phyloP scores from a whole-genome alignment of 768 basidiomycete genomes.

The Hortiboletus campestris region DNA sequence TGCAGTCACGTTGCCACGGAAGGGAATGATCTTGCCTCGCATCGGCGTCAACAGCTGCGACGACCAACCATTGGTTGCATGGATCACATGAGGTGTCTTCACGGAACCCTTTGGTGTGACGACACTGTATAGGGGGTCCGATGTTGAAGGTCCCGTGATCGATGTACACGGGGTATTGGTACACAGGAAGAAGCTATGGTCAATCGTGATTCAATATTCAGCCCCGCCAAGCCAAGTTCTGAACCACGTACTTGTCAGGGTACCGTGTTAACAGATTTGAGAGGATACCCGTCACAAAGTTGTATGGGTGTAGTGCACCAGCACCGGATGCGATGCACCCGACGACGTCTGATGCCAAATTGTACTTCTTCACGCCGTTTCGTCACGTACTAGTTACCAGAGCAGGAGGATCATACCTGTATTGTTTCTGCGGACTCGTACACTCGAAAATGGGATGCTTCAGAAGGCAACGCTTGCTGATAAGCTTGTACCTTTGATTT shows the following conservation, averaged over 20 bases:
- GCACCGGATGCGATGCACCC: constrained; percentile 56
- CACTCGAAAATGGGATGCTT: constrained; percentile 36
- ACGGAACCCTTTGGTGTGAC: constrained; percentile 60
- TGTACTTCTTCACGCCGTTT: constrained; percentile 39
- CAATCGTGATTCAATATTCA: background rate
- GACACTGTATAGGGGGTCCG: constrained; percentile 46
- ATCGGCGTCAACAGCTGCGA: constrained; percentile 67
- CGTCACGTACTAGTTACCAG: background rate
- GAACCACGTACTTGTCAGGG: constrained; percentile 42
- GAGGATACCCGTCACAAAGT: constrained; percentile 62
- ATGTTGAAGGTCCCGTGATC: constrained; percentile 37
- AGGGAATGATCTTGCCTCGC: constrained; percentile 60
- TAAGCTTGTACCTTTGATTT: constrained; percentile 45
- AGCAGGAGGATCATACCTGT: constrained; percentile 18
- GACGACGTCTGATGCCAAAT: constrained; percentile 41
- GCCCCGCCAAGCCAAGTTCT: background rate
- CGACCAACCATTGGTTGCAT: constrained; percentile 83
- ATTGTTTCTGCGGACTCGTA: constrained; percentile 35
- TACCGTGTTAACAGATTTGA: constrained; percentile 48
- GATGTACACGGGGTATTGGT: constrained; percentile 61
- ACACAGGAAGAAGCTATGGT: constrained; percentile 52
- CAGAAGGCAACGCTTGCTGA: constrained; percentile 48
- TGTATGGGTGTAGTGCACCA: constrained; percentile 69
- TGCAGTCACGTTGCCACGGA: constrained; percentile 61
- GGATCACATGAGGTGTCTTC: constrained; percentile 62